Evolutionary conservation across 805 yeast species (phyloP), one percentile per base, ranked within the genome.

Genomic region (Metschnikowia orientalis): DNA sequence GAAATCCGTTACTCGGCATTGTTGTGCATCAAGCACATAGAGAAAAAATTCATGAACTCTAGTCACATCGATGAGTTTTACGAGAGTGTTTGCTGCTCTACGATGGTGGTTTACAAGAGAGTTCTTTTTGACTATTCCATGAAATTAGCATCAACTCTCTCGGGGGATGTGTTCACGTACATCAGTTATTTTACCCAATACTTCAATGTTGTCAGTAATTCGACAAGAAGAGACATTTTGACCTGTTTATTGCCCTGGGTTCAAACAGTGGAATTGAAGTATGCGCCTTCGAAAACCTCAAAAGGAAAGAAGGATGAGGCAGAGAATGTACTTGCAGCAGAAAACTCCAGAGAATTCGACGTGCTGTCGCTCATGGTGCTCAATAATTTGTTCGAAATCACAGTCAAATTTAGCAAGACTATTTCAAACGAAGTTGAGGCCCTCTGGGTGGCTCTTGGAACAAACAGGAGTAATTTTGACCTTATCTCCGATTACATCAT

Each of bases 361-460:
- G 34, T 54, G 1, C 33, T 59, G 1, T 60, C 67, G 1, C 54
- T 70, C 30, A 86, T 89, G 94, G 86, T 87, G 2, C 50, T 90
- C 44, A 75, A 73, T 41, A 88, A 89, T 42, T 59, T 90, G 34
- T 77, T 89, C 54, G 97, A 86, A 45, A 81, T 92, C 23, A 87
- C 97, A 0, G 77, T 87, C 22, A 77, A 77, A 38, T 84, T 81
- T 46, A 77, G 89, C 32, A 79, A 81, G 28, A 66, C 69, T 9
- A 77, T 86, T 45, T 85, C 86, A 26, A 82, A 81, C 47, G 97
- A 88, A 47, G 86, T 92, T 8, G 97, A 89, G 54, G 95, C 95
- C 0, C 58, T 92, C 14, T 92, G 99, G 99, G 87, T 85, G 4
- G 90, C 97, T 0, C 63, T 92, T n/a, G 95, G 94, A 1, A 71